Percentiles rank a stretch among this genome's conserved stretches.
Conservation (phyloP, 768 basidiomycete genomes). For the Pleurotus salmoneostramineus region DNA sequence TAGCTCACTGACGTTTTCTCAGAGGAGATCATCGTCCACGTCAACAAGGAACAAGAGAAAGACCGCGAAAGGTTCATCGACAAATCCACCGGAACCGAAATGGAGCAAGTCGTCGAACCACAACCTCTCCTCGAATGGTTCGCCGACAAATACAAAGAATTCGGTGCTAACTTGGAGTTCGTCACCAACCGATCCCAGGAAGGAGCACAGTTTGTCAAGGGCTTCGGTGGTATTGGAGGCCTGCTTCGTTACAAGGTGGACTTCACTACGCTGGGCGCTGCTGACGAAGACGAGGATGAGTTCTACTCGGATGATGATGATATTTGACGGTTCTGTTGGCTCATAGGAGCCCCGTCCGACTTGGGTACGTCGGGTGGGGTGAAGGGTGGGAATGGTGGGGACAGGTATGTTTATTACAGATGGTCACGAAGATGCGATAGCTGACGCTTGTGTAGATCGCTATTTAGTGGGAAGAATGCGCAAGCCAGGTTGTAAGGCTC, state of each 20-base stretch:
- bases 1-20: constrained; percentile 6
- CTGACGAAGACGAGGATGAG: constrained; percentile 86
- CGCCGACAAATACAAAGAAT: constrained; percentile 97
- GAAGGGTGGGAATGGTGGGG: constrained; percentile 32
- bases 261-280: constrained; percentile 71
- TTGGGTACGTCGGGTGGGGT: constrained; percentile 68
- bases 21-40: constrained; percentile 85
- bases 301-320: constrained; percentile 76
- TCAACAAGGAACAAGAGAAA: constrained; percentile 80
- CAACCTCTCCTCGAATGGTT: constrained; percentile 96
- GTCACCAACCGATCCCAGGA: constrained; percentile 96
- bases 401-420: background rate
- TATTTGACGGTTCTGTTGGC: constrained; percentile 86
- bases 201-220: constrained; percentile 96
- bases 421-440: background rate
- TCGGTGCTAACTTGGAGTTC: constrained; percentile 94
- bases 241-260: constrained; percentile 97
- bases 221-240: constrained; percentile 97
- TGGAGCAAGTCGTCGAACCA: constrained; percentile 86
- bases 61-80: constrained; percentile 94
- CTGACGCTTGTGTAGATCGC: background rate
- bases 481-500: background rate
- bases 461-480: background rate
- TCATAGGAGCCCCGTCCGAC: constrained; percentile 74
- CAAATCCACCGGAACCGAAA: constrained; percentile 92